A percentile compares a stretch with the other conserved stretches of the same genome.
These are phyloP conservation scores for Neonectria punicea DNA, from an alignment of 2,329 filamentous ascomycete genomes.

Conservation along the genomic window DNA sequence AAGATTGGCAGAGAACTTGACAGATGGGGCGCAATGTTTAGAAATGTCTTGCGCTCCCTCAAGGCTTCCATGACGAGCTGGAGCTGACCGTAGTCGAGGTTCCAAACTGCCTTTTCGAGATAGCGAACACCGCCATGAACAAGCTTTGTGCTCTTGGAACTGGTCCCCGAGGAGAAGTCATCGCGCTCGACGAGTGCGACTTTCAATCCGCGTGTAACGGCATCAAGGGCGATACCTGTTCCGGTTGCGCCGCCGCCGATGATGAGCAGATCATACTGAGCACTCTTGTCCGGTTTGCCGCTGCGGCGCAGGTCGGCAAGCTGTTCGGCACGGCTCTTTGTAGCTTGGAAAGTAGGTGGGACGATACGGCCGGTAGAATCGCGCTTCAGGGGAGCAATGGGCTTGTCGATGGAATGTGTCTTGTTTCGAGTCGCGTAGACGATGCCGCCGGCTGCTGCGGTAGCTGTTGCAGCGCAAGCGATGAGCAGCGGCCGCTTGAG, in stretches of 20 bases:
- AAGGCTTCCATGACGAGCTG: constrained; percentile 83
- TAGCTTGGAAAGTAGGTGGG: constrained; percentile 49
- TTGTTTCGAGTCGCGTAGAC: no score
- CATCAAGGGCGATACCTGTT: constrained; percentile 83
- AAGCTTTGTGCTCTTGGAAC: constrained; percentile 88
- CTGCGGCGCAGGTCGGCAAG: constrained; percentile 53
- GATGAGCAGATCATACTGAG: constrained; percentile 80
- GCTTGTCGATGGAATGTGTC: constrained; percentile 42
- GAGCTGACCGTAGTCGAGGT: constrained; percentile 86
- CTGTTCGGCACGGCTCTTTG: constrained; percentile 51
- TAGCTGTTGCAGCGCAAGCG: no score
- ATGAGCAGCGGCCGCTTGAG: no score
- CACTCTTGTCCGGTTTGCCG: constrained; percentile 49
- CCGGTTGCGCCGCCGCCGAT: constrained; percentile 85
- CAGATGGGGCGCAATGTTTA: constrained; percentile 85
- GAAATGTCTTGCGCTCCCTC: constrained; percentile 83
- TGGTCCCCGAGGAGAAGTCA: constrained; percentile 84
- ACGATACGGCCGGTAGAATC: constrained; percentile 51
- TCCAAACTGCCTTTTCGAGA: constrained; percentile 87
- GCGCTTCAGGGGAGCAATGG: constrained; percentile 49
- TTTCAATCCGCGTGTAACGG: constrained; percentile 80
- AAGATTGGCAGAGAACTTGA: constrained; percentile 85
- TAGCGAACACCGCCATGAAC: constrained; percentile 88
- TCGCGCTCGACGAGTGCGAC: constrained; percentile 85
- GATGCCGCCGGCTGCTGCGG: no score